Conservation (phyloP, 73 alveolate genomes). For the Loxodes magnus region DNA sequence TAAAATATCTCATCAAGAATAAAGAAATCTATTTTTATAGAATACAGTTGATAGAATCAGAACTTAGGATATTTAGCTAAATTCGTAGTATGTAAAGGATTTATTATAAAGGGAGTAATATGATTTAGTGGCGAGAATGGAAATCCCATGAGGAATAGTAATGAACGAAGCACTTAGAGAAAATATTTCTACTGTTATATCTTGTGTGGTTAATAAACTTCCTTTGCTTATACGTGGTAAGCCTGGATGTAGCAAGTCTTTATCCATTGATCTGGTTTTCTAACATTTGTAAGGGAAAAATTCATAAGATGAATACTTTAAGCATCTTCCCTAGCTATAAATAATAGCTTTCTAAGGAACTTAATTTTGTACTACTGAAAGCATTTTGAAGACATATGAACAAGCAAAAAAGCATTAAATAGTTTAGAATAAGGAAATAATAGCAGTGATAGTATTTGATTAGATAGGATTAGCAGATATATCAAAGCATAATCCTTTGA, state of each 20-base stretch:
- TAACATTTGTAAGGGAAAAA: slow-evolving; percentile 8
- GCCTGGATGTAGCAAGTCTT: slow-evolving; percentile 57
- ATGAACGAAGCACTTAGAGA: slow-evolving; percentile 35
- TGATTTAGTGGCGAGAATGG: slow-evolving; percentile 6
- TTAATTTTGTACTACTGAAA: slow-evolving; percentile 11
- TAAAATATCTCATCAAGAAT: no score
- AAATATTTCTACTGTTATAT: slow-evolving; percentile 30
- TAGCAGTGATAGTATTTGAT: slow-evolving; percentile 18
- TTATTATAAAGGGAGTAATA: neutral
- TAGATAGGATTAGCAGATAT: slow-evolving; percentile 21
- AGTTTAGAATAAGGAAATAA: neutral
- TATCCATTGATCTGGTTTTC: slow-evolving; percentile 22
- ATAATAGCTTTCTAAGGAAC: slow-evolving; percentile 7
- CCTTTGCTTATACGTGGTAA: slow-evolving; percentile 55
- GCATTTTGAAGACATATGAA: slow-evolving; percentile 1
- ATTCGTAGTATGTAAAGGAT: neutral
- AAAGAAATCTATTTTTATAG: no score
- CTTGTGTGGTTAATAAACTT: slow-evolving; percentile 33
- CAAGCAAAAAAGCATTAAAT: neutral
- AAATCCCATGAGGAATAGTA: slow-evolving; percentile 4
- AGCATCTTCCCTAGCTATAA: neutral
- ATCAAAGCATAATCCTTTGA: slow-evolving; percentile 13
- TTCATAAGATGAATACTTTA: neutral
- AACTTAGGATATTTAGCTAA: no score
- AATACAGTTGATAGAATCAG: no score